phyloP scores from a whole-genome alignment of 2,329 filamentous ascomycete species.

The Diaporthe citrichinensis region DNA sequence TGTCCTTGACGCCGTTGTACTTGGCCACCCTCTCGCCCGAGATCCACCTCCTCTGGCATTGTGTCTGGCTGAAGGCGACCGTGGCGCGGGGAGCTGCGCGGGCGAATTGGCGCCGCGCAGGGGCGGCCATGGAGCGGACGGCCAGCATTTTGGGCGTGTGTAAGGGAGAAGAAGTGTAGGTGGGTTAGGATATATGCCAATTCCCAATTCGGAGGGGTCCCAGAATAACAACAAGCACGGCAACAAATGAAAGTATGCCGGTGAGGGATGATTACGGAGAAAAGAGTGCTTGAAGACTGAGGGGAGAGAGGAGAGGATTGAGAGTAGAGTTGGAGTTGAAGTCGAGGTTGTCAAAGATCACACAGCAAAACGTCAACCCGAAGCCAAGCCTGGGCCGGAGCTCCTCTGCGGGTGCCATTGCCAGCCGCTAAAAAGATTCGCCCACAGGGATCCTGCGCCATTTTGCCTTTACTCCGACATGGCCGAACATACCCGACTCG shows the following conservation, averaged over 20 bases:
- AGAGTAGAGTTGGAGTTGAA: background rate
- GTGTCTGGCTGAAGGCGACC: conserved; percentile 53
- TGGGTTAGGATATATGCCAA: background rate
- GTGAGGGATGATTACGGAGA: background rate
- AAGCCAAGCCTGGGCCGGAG: conserved; percentile 6
- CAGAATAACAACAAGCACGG: conserved; percentile 10
- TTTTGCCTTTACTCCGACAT: conserved; percentile 40
- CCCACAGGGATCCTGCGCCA: conserved; percentile 39
- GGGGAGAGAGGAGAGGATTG: background rate
- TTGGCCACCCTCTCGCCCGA: conserved; percentile 84
- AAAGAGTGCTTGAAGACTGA: conserved; percentile 1
- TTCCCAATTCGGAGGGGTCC: conserved; percentile 1
- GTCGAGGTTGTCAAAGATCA: conserved; percentile 26
- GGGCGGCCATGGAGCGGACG: conserved; percentile 81
- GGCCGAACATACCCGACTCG: conserved; percentile 41
- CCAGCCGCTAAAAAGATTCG: conserved; percentile 41
- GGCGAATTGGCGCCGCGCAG: conserved; percentile 83
- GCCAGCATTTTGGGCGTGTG: conserved; percentile 76
- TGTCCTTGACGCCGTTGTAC: conserved; percentile 91
- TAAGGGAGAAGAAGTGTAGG: background rate
- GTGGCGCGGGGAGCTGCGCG: conserved; percentile 74
- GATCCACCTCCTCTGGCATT: conserved; percentile 75
- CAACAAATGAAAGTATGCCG: conserved; percentile 37
- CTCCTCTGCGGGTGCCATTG: conserved; percentile 30
- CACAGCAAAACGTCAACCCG: conserved; percentile 24